Evolutionary conservation across 345 rosid genomes (phyloP), one percentile per base, ranked within the genome.

Genomic region (Tarenaya hassleriana): DNA sequence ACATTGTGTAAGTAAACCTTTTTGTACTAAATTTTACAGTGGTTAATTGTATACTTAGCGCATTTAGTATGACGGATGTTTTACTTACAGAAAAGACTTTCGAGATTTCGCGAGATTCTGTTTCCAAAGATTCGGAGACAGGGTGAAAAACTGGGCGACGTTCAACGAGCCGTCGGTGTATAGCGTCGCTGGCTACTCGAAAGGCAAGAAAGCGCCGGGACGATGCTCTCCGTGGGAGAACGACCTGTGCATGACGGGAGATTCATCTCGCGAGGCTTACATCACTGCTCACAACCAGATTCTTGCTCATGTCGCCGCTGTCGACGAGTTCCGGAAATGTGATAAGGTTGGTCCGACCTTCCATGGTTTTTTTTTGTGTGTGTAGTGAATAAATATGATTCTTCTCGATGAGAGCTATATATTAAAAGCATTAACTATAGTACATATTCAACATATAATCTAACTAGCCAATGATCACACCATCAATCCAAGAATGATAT

Each of bases 111-210:
- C 70, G 1, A 39, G 53, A 27, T 48, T 59, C 9, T 66, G 70
- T 46, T 66, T 66, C 9, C 41, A 66, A 0, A 7, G 0, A 10
- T 59, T 38, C 58, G 70, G 66, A 38, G 70, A 60, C 41, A 59
- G 40, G 3, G 70, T 60, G 17, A 66, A 66, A 46, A 58, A 58
- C 9, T 66, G 70, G 70, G 70, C 70, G 0, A 66, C 70, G 41
- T 66, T 66, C 34, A 66, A 66, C n/a, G 70, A 59, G 15, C 70
- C 70, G 46, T 16, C 65, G 1, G 66, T 58, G 10, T 66, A 58
- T 1, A 66, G 70, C 6, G 56, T 60, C 1, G 66, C 64, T 1
- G 70, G 70, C 48, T 60, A 66, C 9, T 46, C 50, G 0, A 46
- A 9, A 53, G 70, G 66, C 20, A 65, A 12, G 20, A 65, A 65